Percentiles rank a stretch among this genome's conserved stretches.
phyloP scores from a whole-genome alignment of 2,329 filamentous ascomycete genomes.

The Lecanoromycetidae sp. region DNA sequence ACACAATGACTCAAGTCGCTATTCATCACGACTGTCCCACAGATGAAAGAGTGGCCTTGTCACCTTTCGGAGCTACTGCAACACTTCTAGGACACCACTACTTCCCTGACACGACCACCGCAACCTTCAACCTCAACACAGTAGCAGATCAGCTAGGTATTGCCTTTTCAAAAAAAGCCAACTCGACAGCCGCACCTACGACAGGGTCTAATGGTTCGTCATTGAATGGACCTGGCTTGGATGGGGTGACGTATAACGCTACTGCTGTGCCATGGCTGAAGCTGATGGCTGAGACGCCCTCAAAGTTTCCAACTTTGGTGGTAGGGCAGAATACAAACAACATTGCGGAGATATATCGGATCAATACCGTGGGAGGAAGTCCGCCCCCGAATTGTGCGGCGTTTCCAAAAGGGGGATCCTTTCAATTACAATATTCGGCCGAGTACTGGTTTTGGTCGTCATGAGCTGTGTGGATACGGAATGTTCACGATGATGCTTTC shows the following conservation, averaged over 20 bases:
- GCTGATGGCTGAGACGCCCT: slow-evolving; percentile 23
- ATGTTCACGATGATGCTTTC: not conserved
- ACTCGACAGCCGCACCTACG: no score
- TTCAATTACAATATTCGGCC: slow-evolving; percentile 35
- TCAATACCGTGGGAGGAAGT: slow-evolving; percentile 38
- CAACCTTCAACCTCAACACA: slow-evolving; percentile 46
- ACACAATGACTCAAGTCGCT: slow-evolving; percentile 27
- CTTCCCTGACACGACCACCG: slow-evolving; percentile 44
- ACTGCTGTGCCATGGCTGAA: slow-evolving; percentile 36
- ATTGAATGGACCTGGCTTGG: no score
- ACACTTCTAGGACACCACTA: slow-evolving; percentile 45
- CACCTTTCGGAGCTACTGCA: not conserved
- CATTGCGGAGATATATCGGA: slow-evolving; percentile 32
- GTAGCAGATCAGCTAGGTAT: slow-evolving; percentile 22
- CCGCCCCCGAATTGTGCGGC: slow-evolving; percentile 30
- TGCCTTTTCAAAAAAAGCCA: slow-evolving; percentile 39
- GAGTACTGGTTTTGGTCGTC: slow-evolving; percentile 35
- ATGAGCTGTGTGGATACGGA: not conserved
- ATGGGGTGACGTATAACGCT: no score
- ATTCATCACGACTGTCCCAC: not conserved
- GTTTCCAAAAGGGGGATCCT: slow-evolving; percentile 15
- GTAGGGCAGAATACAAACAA: not conserved
- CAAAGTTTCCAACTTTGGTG: not conserved
- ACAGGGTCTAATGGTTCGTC: no score
- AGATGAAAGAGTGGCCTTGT: not conserved